Conservation (phyloP, 2,329 filamentous ascomycete genomes). For the Trichoderma citrinoviride region DNA sequence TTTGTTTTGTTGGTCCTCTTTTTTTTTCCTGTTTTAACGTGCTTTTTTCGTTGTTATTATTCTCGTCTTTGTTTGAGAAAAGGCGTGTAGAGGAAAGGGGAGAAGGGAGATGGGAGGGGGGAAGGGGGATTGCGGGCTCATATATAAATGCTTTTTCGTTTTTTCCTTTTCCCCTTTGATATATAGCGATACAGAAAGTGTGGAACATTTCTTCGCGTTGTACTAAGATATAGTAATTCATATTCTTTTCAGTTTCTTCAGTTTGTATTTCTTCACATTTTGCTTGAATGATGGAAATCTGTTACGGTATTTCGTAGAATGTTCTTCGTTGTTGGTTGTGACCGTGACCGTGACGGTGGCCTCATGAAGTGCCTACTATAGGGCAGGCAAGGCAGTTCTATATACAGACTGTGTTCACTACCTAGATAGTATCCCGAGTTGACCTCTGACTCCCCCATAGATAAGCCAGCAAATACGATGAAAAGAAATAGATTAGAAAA, state of each 20-base stretch:
- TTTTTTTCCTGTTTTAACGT: background rate
- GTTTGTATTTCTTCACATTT: slow-evolving; percentile 6
- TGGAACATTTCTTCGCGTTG: too few species aligned
- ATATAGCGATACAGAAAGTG: too few species aligned
- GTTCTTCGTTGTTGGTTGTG: too few species aligned
- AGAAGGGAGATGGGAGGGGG: too few species aligned
- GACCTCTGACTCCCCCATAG: background rate
- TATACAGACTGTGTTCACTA: slow-evolving; percentile 5
- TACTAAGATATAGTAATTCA: too few species aligned
- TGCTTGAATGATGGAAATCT: background rate
- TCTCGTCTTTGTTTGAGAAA: background rate
- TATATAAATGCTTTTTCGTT: too few species aligned
- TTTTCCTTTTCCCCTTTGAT: too few species aligned
- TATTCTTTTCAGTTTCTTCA: too few species aligned
- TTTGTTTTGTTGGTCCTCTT: background rate
- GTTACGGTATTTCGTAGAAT: background rate
- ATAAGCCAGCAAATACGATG: background rate
- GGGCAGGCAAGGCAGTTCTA: background rate
- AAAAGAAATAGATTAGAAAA: background rate
- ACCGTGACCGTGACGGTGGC: background rate
- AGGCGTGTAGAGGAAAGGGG: too few species aligned
- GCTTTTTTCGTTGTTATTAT: background rate
- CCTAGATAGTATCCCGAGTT: background rate
- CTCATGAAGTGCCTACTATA: background rate
- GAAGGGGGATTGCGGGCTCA: too few species aligned